phyloP scores from a whole-genome alignment of 139 green algal genomes.

The Picochlorum costavermella region DNA sequence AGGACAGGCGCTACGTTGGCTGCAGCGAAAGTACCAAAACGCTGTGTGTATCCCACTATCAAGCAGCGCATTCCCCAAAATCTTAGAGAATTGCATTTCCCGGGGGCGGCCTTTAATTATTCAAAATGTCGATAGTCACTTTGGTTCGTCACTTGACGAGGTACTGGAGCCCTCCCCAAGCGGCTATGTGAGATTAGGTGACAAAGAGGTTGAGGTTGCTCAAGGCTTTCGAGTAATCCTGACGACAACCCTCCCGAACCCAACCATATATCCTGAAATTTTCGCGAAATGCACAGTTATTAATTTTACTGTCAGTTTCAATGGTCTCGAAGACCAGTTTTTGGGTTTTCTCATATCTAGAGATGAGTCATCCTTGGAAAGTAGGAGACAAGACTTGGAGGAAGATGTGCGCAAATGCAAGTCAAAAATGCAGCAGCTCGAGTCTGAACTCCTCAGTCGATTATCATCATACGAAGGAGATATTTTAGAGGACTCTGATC shows the following conservation, averaged over 20 bases:
- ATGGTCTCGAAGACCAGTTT: slow-evolving; percentile 91
- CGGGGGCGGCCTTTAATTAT: slow-evolving; percentile 87
- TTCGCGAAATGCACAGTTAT: slow-evolving; percentile 82
- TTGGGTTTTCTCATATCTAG: slow-evolving; percentile 88
- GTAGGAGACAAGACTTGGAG: slow-evolving; percentile 77
- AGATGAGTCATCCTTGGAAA: slow-evolving; percentile 92
- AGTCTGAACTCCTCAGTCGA: slow-evolving; percentile 87
- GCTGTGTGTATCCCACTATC: slow-evolving; percentile 68
- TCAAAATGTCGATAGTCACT: slow-evolving; percentile 87
- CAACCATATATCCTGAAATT: slow-evolving; percentile 88
- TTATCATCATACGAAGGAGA: slow-evolving; percentile 75
- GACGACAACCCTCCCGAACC: slow-evolving; percentile 86
- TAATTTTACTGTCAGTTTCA: slow-evolving; percentile 92
- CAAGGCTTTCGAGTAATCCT: slow-evolving; percentile 82
- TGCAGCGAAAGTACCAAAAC: slow-evolving; percentile 72
- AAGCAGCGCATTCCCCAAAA: slow-evolving; percentile 22
- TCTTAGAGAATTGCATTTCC: slow-evolving; percentile 85
- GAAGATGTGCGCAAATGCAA: slow-evolving; percentile 81
- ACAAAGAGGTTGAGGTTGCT: slow-evolving; percentile 89
- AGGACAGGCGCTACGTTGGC: slow-evolving; percentile 72
- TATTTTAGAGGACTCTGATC: slow-evolving; percentile 91
- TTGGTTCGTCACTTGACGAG: slow-evolving; percentile 86
- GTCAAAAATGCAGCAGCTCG: slow-evolving; percentile 89
- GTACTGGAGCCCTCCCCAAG: slow-evolving; percentile 54
- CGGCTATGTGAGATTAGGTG: slow-evolving; percentile 56